Evolutionary conservation across 257 asterid genomes (phyloP), one percentile per base, ranked within the genome.

Genomic region (Solanum medicagineum): DNA sequence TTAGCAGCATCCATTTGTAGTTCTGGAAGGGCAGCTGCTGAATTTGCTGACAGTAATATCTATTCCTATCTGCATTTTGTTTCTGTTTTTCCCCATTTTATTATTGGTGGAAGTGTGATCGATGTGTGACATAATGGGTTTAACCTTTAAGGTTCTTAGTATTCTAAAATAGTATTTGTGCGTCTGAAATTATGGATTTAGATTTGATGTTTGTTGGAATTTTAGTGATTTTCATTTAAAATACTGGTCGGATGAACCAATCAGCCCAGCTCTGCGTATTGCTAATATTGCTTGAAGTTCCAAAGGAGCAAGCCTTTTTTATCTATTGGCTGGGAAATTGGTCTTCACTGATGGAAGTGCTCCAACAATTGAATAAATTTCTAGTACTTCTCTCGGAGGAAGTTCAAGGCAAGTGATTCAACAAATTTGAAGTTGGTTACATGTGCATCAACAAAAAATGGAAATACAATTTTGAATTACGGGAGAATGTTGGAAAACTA

Each of bases 1-100:
- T 85, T 93, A 88, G 86, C 92, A 0, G 89, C 89, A 54, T 73
- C 85, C 62, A 79, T 86, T 86, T 83, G 84, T 53, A 75, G 54
- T 84, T 81, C 82, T 88, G 89, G 44, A 56, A 60, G 73, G 83
- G 95, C 99, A 83, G 87, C 96, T 83, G 87, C 96, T 87, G 91
- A 94, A 90, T 96, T 65, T 44, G 94, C 98, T 80, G 98, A 96
- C 89, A 96, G 98, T 96, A 93, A 92, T 88, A 55, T 84, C 89
- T 83, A 11, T 32, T 20, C 69, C 62, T 51, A 11, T 59, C n/a
- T 7, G 42, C 22, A 29, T 45, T 19, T 32, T 51, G 9, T n/a
- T 22, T 86, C 53, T 70, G 8, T 32, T 69, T 8, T 19, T 56
- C n/a, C 62, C 59, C n/a, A 6, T 55, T 55, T 55, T 55, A 6